Conservation (phyloP, 1,284 basidiomycete species). For the Gymnopus androsaceus region DNA sequence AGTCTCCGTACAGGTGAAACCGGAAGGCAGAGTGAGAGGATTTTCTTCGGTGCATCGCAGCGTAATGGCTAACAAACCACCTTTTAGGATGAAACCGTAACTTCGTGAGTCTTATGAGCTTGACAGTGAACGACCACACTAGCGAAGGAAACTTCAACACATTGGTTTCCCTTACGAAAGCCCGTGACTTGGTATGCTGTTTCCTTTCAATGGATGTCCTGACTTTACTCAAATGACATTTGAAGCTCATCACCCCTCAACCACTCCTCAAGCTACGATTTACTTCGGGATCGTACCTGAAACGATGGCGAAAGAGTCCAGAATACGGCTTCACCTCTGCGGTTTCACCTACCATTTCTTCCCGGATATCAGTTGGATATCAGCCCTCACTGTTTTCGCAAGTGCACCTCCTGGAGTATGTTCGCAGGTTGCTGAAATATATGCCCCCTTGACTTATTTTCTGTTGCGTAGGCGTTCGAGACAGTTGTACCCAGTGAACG, state of each 20-base stretch:
- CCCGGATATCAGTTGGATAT: constrained; percentile 66
- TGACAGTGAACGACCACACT: constrained; percentile 52
- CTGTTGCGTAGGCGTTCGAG: constrained; percentile 76
- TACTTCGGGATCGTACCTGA: constrained; percentile 63
- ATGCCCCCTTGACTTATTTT: neutral
- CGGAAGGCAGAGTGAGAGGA: constrained; percentile 63
- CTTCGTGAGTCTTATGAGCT: constrained; percentile 68
- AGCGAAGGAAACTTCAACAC: constrained; percentile 36
- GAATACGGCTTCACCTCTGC: constrained; percentile 64
- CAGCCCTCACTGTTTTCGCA: constrained; percentile 66
- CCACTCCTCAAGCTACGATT: constrained; percentile 69
- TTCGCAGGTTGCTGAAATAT: constrained; percentile 18
- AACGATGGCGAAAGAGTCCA: constrained; percentile 79
- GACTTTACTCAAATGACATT: constrained; percentile 7
- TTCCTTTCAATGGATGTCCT: neutral
- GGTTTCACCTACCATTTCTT: constrained; percentile 68
- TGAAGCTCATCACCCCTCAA: constrained; percentile 46
- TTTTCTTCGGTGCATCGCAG: neutral
- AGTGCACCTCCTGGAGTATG: constrained; percentile 88
- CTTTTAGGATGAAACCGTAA: constrained; percentile 66
- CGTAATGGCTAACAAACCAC: constrained; percentile 1
- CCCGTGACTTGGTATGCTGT: constrained; percentile 55
- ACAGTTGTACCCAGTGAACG: constrained; percentile 90
- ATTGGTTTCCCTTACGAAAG: constrained; percentile 52
- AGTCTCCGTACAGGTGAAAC: constrained; percentile 64